Evolutionary conservation across 805 yeast genomes (phyloP), one percentile per base, ranked within the genome.

Genomic region (Starmerella geochares): DNA sequence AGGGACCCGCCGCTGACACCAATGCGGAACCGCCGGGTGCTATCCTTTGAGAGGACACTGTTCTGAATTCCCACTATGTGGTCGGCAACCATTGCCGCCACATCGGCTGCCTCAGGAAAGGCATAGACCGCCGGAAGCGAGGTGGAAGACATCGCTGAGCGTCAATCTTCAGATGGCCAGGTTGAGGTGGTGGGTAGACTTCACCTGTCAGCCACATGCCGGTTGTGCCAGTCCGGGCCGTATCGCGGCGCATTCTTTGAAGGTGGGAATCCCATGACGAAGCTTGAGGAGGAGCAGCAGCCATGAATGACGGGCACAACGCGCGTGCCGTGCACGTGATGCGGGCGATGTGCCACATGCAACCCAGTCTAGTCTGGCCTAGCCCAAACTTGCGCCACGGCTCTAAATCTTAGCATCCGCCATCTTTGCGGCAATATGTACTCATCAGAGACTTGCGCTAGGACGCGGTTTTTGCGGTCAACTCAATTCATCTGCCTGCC

Each of bases 71-170:
- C 78, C 31, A 87, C 79, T 44, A 90, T 82, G 66, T 88, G 95
- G 67, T 92, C 96, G 1, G 96, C 96, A 25, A 90, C 95, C 21
- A 97, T 97, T 48, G 84, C 94, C 2, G 97, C 96, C 28, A 90
- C 96, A 16, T 85, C 92, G 25, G 79, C 72, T 61, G 86, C 81
- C 65, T 84, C 94, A 39, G 87, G 92, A 65, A 92, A 90, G 46
- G 96, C 85, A 73, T 86, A 88, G 47, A 90, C 82, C 54, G 86
- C 79, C 17, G 98, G 97, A 29, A 53, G 50, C 36, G 56, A 45
- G 29, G 46, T 42, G 28, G 54, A 45, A 9, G 54, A 50, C 53
- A 46, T 52, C 33, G 38, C 31, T 25, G n/a, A 40, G 33, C 31
- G 33, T 19, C n/a, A 24, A n/a, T 24, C 31, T 38, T 40, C 44